Evolutionary conservation across 768 basidiomycete genomes (phyloP), one percentile per base, ranked within the genome.

Genomic region (Serendipita indica): DNA sequence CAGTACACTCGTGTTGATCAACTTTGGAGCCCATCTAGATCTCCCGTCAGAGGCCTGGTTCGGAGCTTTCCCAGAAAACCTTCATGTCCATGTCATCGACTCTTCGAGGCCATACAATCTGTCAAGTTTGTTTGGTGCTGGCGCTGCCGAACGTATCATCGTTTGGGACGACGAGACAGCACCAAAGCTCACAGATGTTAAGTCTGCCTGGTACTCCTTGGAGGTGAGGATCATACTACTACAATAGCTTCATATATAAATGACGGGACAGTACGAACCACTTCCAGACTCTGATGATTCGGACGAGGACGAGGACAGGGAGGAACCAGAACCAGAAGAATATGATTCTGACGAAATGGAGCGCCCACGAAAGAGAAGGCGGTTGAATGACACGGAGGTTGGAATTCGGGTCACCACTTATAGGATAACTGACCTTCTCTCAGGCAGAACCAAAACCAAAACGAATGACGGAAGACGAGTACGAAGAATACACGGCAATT

Each of bases 111-210:
- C 96, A 16, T 81, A 87, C 66, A 91, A 92, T 70, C 74, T 98
- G 65, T 76, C 82, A 39, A 96, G 84, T 72, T 72, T 97, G 20
- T 98, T 94, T 69, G 80, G 78, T 52, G 76, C 74, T 39, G 76
- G 80, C 63, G 79, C 79, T 57, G 64, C 63, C 62, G 66, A 71
- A 20, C 75, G 84, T 57, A 81, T 97, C 18, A 73, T 94, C 30
- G 77, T 98, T 0, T 99, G 96, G 96, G 90, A 92, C 62, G 92
- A 94, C 65, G 90, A 89, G 2, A 82, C 80, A 16, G 84, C 82
- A 1, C 82, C 83, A 59, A 75, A 75, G 59, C 73, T 94, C 64
- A 72, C 73, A 34, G 79, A 85, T 41, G 83, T 90, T 65, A 77
- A 77, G 65, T 82, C 81, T 65, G 86, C 91, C 37, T 97, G 85